A percentile compares a stretch with the other conserved stretches of the same genome.
These are phyloP conservation scores for Cutaneotrichosporon dermatis DNA, from an alignment of 1,284 basidiomycete species.

Conservation along the genomic window DNA sequence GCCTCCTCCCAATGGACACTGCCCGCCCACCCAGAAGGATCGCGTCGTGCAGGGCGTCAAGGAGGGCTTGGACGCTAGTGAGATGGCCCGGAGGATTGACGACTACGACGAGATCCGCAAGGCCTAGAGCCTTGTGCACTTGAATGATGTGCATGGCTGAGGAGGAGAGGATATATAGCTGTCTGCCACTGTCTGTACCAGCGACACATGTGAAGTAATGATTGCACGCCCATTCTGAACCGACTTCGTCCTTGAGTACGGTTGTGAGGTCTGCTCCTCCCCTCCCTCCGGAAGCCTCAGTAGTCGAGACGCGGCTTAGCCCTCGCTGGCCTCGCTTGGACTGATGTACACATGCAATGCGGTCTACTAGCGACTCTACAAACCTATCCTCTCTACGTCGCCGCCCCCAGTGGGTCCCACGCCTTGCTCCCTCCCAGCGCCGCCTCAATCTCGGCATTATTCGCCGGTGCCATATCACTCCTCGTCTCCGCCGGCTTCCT, in stretches of 20 bases:
- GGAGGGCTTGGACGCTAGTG: background rate
- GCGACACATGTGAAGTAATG: too few relatives aligned
- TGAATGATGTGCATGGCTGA: too few relatives aligned
- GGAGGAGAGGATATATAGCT: too few relatives aligned
- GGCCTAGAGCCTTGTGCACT: background rate
- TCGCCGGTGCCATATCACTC: background rate
- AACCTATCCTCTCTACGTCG: slow-evolving; percentile 11
- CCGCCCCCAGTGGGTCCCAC: slow-evolving; percentile 46
- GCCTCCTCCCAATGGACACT: slow-evolving; percentile 14
- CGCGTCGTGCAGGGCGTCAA: background rate
- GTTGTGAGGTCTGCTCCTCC: too few relatives aligned
- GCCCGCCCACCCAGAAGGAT: slow-evolving; percentile 10
- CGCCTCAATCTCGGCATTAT: slow-evolving; percentile 20
- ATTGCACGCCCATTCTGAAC: too few relatives aligned
- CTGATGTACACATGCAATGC: background rate
- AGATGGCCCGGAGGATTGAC: background rate
- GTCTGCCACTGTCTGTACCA: too few relatives aligned
- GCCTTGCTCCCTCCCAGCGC: slow-evolving; percentile 40
- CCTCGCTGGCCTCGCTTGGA: too few relatives aligned
- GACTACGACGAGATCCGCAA: slow-evolving; percentile 2
- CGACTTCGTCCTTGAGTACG: too few relatives aligned
- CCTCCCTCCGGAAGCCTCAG: too few relatives aligned
- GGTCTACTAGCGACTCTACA: background rate
- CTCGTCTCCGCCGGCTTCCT: background rate
- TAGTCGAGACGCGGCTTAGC: too few relatives aligned